Evolutionary conservation across 306 rosid genomes (phyloP).

Genomic region (Luffa aegyptiaca): DNA sequence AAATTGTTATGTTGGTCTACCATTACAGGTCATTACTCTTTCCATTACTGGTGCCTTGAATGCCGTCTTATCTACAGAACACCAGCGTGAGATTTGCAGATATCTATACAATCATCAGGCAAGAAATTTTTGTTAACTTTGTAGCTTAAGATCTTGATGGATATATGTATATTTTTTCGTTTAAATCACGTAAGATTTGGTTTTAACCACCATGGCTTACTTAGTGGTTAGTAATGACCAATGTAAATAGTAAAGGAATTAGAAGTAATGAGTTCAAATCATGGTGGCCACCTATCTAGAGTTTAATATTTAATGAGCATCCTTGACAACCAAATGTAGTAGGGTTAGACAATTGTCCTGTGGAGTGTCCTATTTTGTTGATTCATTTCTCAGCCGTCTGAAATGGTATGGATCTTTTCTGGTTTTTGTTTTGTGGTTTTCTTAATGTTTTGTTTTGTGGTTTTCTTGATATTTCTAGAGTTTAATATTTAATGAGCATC

Average conservation of each 20-base stretch:
- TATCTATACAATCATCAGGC: constrained; percentile 34
- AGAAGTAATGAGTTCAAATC: background rate
- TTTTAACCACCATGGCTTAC: background rate
- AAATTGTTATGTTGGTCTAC: background rate
- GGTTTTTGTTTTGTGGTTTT: too few species aligned
- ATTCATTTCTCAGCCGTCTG: too few species aligned
- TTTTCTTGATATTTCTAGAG: too few species aligned
- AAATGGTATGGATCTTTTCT: too few species aligned
- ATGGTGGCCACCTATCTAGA: background rate
- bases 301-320: background rate
- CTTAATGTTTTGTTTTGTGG: too few species aligned
- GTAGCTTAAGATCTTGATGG: background rate
- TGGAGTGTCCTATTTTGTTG: too few species aligned
- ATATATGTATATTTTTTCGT: background rate
- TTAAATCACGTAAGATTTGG: background rate
- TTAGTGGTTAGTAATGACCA: background rate
- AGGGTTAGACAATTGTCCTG: background rate
- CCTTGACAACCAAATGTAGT: too few species aligned
- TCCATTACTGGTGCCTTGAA: constrained; percentile 26
- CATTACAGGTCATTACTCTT: constrained; percentile 24
- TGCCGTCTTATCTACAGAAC: constrained; percentile 23
- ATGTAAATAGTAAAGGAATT: background rate
- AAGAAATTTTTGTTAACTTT: background rate
- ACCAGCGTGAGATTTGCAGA: constrained; percentile 24
- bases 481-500: background rate